Conservation (phyloP, 148 eudicot species). For the Rhododendron mucronatum region DNA sequence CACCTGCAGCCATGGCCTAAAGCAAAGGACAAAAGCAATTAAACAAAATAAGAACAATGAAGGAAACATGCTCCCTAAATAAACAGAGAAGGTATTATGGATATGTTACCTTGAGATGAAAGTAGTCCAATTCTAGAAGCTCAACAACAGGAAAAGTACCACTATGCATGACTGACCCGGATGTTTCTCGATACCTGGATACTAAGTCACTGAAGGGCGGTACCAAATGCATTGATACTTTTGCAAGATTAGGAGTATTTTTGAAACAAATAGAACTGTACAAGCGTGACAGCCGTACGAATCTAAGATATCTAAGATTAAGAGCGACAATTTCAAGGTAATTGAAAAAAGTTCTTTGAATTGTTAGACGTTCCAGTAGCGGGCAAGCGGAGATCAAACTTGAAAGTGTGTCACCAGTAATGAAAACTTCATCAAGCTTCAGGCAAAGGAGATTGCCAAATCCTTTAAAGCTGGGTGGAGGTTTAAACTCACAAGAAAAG, state of each 20-base stretch:
- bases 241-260: not conserved
- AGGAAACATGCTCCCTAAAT: not conserved
- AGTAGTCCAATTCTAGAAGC: not conserved
- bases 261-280: not conserved
- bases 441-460: conserved; percentile 8
- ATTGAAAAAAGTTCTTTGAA: not conserved
- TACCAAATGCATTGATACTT: not conserved
- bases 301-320: not conserved
- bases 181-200: not conserved
- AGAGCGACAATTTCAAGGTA: not conserved
- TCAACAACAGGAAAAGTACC: not conserved
- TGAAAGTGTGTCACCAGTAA: not conserved
- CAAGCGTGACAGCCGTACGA: not conserved
- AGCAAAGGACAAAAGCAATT: not conserved
- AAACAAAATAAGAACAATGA: not conserved
- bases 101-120: not conserved
- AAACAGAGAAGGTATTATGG: no score
- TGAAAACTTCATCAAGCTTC: not conserved
- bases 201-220: not conserved
- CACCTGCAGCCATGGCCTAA: not conserved
- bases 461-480: not conserved
- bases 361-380: not conserved
- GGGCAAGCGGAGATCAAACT: conserved; percentile 13
- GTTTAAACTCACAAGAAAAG: not conserved
- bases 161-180: no score